Evolutionary conservation across 192 early-diverging fungal genomes (phyloP).

Genomic region (Linnemannia zychae): DNA sequence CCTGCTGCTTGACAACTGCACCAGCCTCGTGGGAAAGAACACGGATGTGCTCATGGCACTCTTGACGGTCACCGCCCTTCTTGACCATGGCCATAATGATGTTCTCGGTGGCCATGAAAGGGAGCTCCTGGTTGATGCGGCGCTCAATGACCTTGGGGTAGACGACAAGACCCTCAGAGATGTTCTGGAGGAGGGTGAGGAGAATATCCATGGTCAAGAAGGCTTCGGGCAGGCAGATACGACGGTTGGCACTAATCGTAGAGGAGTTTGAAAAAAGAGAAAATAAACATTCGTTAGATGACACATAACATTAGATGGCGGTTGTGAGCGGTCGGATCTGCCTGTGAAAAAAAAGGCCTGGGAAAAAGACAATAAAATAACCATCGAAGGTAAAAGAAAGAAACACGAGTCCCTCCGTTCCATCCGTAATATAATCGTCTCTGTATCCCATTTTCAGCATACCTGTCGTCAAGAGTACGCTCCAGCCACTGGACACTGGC

Average conservation of each 20-base stretch:
- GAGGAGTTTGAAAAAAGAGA: not conserved
- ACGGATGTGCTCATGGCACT: conserved; percentile 97
- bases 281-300: conserved; percentile 7
- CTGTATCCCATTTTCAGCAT: not conserved
- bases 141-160: conserved; percentile 95
- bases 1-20: conserved; percentile 90
- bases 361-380: not conserved
- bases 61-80: conserved; percentile 94
- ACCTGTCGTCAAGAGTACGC: conserved; percentile 95
- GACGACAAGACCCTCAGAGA: conserved; percentile 96
- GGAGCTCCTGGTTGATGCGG: conserved; percentile 93
- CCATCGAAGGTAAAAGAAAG: not conserved
- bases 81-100: conserved; percentile 99
- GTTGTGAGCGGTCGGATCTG: not conserved
- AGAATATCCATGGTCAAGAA: conserved; percentile 98
- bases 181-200: conserved; percentile 95
- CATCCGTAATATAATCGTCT: not conserved
- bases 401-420: not conserved
- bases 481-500: conserved; percentile 97
- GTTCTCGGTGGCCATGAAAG: conserved; percentile 99
- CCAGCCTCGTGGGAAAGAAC: conserved; percentile 96
- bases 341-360: not conserved
- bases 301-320: not conserved
- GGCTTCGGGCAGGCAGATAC: conserved; percentile 95
- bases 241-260: conserved; percentile 84